These are phyloP conservation scores for Colletotrichum gloeosporioides DNA, from an alignment of 2,329 filamentous ascomycete genomes.

Conservation along the genomic window DNA sequence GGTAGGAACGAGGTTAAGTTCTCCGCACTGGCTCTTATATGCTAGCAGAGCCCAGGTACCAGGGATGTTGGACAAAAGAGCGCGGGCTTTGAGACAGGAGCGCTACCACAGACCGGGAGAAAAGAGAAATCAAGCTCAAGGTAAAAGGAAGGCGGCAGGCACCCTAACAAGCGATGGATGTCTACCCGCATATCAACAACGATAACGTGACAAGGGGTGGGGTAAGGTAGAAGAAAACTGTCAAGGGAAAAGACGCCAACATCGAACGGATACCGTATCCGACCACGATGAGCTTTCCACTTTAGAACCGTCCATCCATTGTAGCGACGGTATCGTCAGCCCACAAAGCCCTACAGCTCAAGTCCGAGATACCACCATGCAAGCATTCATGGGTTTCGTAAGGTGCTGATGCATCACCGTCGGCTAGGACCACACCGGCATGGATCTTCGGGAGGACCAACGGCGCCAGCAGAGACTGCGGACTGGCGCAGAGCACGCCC, in stretches of 20 bases:
- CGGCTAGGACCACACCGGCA: background rate
- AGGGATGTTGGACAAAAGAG: background rate
- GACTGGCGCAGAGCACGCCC: background rate
- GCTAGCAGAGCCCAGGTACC: background rate
- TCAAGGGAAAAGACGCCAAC: background rate
- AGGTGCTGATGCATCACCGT: background rate
- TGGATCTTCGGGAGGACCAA: background rate
- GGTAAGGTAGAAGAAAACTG: background rate
- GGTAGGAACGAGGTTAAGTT: background rate
- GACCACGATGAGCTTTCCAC: background rate
- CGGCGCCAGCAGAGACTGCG: background rate
- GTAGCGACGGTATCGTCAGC: background rate
- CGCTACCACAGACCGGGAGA: background rate
- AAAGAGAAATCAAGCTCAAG: background rate
- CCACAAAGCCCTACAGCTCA: background rate
- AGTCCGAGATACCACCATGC: background rate
- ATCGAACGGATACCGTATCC: background rate
- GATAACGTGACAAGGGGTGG: background rate
- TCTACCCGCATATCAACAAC: background rate
- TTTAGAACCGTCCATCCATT: background rate
- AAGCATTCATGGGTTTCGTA: background rate
- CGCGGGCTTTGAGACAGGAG: background rate
- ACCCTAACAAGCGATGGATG: background rate
- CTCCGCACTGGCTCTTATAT: background rate
- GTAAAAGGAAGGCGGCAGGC: background rate